Conservation (phyloP, 208 protist genomes). For the Tritrichomonas musculus region DNA sequence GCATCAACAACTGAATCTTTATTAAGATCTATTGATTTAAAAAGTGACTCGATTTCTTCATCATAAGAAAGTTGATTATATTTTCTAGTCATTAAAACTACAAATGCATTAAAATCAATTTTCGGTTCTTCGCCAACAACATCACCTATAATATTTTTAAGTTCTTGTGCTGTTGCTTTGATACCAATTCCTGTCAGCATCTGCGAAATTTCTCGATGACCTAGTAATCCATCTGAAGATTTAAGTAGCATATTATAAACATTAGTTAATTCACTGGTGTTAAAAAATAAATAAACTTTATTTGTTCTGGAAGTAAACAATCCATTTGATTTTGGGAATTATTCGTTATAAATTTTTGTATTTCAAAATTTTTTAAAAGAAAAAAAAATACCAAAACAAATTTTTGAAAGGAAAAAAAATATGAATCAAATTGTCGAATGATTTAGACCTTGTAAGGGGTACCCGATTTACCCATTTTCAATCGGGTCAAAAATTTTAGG, state of each 20-base stretch:
- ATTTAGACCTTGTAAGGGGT: no score
- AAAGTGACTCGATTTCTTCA: not conserved
- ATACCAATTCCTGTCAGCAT: constrained; percentile 17
- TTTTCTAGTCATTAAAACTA: constrained; percentile 22
- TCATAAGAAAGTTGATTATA: constrained; percentile 14
- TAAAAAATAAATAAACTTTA: not conserved
- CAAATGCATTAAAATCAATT: constrained; percentile 30
- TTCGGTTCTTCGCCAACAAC: constrained; percentile 28
- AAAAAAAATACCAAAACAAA: no score
- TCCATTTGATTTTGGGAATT: not conserved
- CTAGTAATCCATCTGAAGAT: not conserved
- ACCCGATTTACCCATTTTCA: no score
- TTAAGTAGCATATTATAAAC: not conserved
- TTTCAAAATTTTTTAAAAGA: no score
- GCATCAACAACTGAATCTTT: not conserved
- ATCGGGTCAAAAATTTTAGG: no score
- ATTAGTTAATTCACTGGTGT: not conserved
- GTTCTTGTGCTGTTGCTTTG: not conserved
- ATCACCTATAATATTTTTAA: not conserved
- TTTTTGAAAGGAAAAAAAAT: no score
- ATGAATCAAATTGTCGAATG: no score
- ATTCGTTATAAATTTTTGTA: no score
- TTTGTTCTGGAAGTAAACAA: not conserved
- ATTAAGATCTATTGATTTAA: not conserved
- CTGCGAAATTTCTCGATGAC: constrained; percentile 1